Evolutionary conservation across 2,329 filamentous ascomycete genomes (phyloP).

Genomic region (Fusarium newnesense): DNA sequence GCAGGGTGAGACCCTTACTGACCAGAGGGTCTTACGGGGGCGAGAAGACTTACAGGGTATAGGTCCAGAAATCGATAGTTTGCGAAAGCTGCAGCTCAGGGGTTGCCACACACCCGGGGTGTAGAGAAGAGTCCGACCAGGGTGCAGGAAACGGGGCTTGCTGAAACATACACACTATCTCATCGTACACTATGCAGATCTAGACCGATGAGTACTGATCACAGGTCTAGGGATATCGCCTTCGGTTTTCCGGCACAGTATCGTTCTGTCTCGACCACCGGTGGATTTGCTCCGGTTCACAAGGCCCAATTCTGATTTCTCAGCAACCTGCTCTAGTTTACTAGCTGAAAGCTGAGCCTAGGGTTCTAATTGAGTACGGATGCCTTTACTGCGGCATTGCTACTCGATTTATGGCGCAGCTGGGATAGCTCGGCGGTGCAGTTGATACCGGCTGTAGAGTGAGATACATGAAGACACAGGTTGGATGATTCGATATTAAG

Average conservation of each 20-base stretch:
- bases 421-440: accelerated
- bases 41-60: accelerated
- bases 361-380: accelerated
- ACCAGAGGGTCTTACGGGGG: background rate
- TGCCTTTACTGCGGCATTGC: accelerated
- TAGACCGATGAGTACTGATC: background rate
- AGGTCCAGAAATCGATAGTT: background rate
- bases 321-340: background rate
- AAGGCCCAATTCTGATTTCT: accelerated
- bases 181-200: background rate
- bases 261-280: background rate
- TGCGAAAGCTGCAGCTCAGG: background rate
- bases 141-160: background rate
- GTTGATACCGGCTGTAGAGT: accelerated
- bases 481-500: background rate
- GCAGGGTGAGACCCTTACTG: background rate
- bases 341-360: accelerated
- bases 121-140: background rate
- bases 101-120: background rate
- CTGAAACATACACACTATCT: background rate
- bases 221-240: accelerated
- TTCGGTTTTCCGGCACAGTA: accelerated
- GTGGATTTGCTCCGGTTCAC: background rate
- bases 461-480: accelerated
- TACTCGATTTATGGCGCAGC: accelerated